Percentiles rank a stretch among this genome's conserved stretches.
phyloP scores from a whole-genome alignment of 192 early-diverging fungal genomes.

The Backusella sp. region DNA sequence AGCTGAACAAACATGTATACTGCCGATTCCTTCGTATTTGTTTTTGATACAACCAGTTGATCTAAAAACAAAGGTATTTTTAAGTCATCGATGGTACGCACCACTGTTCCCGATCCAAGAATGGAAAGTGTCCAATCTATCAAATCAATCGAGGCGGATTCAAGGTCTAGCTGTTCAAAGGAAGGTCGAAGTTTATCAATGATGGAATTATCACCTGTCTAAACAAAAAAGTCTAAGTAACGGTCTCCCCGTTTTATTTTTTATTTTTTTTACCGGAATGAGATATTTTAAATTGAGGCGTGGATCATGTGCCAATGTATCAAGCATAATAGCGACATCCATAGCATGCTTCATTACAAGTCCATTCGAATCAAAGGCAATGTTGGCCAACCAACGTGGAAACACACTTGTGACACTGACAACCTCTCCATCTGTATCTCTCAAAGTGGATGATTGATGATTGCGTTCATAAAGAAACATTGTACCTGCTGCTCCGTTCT shows the following conservation, averaged over 20 bases:
- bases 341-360: conserved; percentile 29
- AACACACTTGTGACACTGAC: not conserved
- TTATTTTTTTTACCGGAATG: conserved; percentile 17
- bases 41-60: conserved; percentile 15
- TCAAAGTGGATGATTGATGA: not conserved
- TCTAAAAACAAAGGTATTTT: conserved; percentile 26
- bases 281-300: conserved; percentile 11
- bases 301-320: conserved; percentile 24
- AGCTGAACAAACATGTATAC: conserved; percentile 17
- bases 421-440: not conserved
- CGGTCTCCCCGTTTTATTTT: not conserved
- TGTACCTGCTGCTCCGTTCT: conserved; percentile 10
- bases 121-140: conserved; percentile 22
- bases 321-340: conserved; percentile 30
- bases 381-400: conserved; percentile 22
- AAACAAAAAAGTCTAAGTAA: not conserved
- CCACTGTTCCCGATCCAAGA: not conserved
- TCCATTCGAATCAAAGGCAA: conserved; percentile 21
- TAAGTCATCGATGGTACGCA: conserved; percentile 2
- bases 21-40: not conserved
- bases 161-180: conserved; percentile 18
- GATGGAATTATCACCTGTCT: conserved; percentile 25
- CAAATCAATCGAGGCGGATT: conserved; percentile 26
- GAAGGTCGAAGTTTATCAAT: conserved; percentile 20
- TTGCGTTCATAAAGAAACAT: conserved; percentile 18